phyloP scores from a whole-genome alignment of 2,329 filamentous ascomycete genomes.

The Ophiocordyceps robertsii region DNA sequence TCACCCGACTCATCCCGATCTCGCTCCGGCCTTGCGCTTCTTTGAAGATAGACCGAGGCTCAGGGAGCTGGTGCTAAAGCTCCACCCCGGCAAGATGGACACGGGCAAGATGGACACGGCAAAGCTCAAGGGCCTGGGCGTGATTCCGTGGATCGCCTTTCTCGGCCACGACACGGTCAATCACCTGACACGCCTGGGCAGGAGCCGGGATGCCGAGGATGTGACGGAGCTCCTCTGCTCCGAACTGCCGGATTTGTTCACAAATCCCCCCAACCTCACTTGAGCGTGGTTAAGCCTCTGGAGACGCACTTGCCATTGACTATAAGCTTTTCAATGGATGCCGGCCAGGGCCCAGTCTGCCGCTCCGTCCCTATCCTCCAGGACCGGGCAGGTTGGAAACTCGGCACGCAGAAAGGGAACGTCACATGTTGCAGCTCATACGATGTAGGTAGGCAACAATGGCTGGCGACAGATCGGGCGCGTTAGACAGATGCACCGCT shows the following conservation, averaged over 20 bases:
- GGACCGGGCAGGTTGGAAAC: too few species aligned
- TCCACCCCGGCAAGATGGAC: constrained; percentile 12
- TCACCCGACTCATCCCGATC: constrained; percentile 37
- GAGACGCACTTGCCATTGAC: too few species aligned
- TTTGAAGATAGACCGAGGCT: constrained; percentile 22
- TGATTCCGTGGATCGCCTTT: constrained; percentile 22
- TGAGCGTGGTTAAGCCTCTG: constrained; percentile 2
- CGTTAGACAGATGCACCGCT: too few species aligned
- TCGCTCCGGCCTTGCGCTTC: constrained; percentile 31
- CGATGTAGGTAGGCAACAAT: too few species aligned
- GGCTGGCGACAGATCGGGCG: too few species aligned
- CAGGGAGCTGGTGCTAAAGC: constrained; percentile 12
- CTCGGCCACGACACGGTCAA: constrained; percentile 34
- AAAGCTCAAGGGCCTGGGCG: constrained; percentile 16
- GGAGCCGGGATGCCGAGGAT: constrained; percentile 25
- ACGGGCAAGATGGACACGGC: constrained; percentile 13
- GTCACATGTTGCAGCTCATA: too few species aligned
- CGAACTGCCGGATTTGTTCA: constrained; percentile 19
- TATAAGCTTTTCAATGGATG: too few species aligned
- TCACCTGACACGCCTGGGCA: constrained; percentile 26
- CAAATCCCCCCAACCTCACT: constrained; percentile 9
- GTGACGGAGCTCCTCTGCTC: constrained; percentile 23
- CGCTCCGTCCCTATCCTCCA: too few species aligned
- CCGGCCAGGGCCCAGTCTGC: too few species aligned
- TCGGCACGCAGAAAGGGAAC: too few species aligned